Evolutionary conservation across 768 basidiomycete species (phyloP).

Genomic region (Boletus rubescentipes): DNA sequence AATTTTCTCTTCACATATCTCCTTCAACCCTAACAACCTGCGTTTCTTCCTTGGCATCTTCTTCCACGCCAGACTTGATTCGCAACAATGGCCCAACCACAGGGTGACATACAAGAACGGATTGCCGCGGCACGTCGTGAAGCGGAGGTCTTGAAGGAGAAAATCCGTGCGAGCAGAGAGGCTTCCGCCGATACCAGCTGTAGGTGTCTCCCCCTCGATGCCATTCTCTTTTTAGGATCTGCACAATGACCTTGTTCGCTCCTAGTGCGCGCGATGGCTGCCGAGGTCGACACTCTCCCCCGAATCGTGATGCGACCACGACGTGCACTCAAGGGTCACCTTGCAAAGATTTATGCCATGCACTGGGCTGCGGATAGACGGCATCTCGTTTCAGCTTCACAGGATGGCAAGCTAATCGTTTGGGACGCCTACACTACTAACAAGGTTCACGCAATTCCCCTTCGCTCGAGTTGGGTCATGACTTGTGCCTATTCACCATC

Average conservation of each 20-base stretch:
- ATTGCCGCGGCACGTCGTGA: constrained; percentile 97
- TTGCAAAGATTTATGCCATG: constrained; percentile 99
- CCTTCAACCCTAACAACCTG: not conserved
- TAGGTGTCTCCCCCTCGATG: constrained; percentile 45
- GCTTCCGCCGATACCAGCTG: constrained; percentile 97
- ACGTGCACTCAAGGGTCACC: constrained; percentile 92
- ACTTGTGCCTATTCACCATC: constrained; percentile 98
- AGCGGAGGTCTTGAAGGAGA: constrained; percentile 96
- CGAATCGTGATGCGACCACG: constrained; percentile 97
- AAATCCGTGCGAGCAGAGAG: constrained; percentile 95
- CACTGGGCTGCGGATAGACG: constrained; percentile 98
- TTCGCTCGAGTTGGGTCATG: constrained; percentile 99
- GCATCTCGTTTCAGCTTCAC: constrained; percentile 98
- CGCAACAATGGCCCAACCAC: constrained; percentile 67
- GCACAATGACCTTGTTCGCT: constrained; percentile 15
- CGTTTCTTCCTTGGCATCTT: not conserved
- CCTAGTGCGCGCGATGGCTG: constrained; percentile 96
- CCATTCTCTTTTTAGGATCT: not conserved
- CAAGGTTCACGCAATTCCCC: constrained; percentile 98
- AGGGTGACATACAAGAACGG: constrained; percentile 84
- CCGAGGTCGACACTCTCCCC: constrained; percentile 92
- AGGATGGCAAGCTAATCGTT: constrained; percentile 98
- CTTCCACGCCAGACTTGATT: constrained; percentile 6
- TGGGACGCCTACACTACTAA: constrained; percentile 99
- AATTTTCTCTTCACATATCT: constrained; percentile 24